A percentile compares a stretch with the other conserved stretches of the same genome.
phyloP scores from a whole-genome alignment of 2,329 filamentous ascomycete genomes.

The Septoria petroselini region DNA sequence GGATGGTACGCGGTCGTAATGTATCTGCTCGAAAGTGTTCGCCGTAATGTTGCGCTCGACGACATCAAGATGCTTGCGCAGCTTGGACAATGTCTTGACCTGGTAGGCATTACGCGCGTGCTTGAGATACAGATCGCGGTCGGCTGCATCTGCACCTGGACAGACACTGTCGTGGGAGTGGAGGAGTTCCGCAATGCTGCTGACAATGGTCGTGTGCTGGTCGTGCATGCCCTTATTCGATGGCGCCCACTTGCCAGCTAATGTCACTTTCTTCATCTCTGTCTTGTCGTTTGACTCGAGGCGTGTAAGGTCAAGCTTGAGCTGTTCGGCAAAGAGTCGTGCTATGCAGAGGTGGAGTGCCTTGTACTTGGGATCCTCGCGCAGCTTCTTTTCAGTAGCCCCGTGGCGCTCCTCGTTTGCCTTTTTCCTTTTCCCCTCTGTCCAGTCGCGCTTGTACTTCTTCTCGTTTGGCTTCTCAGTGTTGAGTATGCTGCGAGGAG shows the following conservation, averaged over 20 bases:
- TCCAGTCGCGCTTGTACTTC: slow-evolving; percentile 26
- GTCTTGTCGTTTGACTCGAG: slow-evolving; percentile 43
- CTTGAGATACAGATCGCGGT: slow-evolving; percentile 53
- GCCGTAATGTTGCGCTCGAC: slow-evolving; percentile 54
- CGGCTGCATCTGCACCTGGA: slow-evolving; percentile 34
- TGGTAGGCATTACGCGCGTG: slow-evolving; percentile 55
- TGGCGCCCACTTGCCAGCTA: slow-evolving; percentile 62
- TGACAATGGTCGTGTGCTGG: slow-evolving; percentile 56
- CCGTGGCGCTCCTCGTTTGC: slow-evolving; percentile 44
- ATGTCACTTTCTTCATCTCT: slow-evolving; percentile 49
- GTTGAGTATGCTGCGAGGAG: slow-evolving; percentile 37
- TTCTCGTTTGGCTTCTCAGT: slow-evolving; percentile 21
- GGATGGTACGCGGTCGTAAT: slow-evolving; percentile 57
- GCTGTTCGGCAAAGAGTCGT: slow-evolving; percentile 56
- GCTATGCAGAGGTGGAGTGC: slow-evolving; percentile 54
- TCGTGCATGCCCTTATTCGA: slow-evolving; percentile 56
- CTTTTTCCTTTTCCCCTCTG: slow-evolving; percentile 34
- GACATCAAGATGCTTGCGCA: slow-evolving; percentile 53
- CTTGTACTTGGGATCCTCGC: slow-evolving; percentile 48
- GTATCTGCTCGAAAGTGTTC: slow-evolving; percentile 50
- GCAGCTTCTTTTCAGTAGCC: slow-evolving; percentile 43
- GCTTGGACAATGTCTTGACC: slow-evolving; percentile 47
- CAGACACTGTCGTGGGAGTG: slow-evolving; percentile 43
- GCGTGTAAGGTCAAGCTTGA: slow-evolving; percentile 47
- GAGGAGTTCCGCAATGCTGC: slow-evolving; percentile 57